These are phyloP conservation scores for Dactylellina sp. DNA, from an alignment of 2,329 filamentous ascomycete genomes.

Conservation along the genomic window DNA sequence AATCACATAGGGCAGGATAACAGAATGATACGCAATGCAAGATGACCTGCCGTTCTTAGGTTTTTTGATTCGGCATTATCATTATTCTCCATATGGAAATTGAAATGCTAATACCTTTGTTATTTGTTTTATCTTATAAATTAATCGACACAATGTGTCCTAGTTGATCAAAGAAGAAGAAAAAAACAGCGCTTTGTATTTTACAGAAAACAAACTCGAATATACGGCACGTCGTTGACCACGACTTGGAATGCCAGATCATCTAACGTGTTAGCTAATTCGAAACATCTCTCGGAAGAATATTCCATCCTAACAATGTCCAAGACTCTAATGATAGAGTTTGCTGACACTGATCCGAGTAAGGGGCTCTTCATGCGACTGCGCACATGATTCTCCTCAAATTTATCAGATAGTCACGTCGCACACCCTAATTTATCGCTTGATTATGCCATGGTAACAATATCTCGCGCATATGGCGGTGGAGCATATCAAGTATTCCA, in stretches of 20 bases:
- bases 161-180: too few species aligned
- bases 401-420: constrained; percentile 42
- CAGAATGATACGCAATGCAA: too few species aligned
- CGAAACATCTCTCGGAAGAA: not conserved
- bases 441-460: not conserved
- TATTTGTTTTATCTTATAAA: too few species aligned
- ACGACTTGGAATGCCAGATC: not conserved
- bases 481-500: constrained; percentile 21
- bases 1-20: too few species aligned
- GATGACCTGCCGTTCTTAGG: too few species aligned
- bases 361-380: constrained; percentile 42
- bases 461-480: not conserved
- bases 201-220: too few species aligned
- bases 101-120: too few species aligned
- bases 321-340: not conserved
- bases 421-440: not conserved
- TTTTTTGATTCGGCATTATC: too few species aligned
- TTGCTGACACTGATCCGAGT: constrained; percentile 4
- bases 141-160: too few species aligned
- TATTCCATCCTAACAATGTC: not conserved
- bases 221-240: too few species aligned
- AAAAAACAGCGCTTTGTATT: too few species aligned
- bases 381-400: constrained; percentile 35
- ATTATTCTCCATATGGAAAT: too few species aligned
- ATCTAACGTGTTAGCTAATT: not conserved